Evolutionary conservation across 805 yeast genomes (phyloP), one percentile per base, ranked within the genome.

Genomic region (Sugiyamaella chiloensis): DNA sequence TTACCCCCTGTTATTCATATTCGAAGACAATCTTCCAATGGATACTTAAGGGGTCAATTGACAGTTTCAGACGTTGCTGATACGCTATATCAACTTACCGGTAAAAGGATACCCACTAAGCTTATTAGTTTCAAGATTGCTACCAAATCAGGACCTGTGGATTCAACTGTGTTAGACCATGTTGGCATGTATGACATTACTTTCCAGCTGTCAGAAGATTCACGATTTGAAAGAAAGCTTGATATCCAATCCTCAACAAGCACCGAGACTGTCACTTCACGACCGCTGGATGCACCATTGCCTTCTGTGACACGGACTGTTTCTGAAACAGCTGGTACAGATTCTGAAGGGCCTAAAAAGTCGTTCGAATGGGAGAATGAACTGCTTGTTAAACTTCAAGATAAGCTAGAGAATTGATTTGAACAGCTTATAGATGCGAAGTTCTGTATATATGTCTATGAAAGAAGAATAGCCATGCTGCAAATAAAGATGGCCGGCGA

Each of bases 361-460:
- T 14, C 46, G 4, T 54, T 54, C 39, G 54, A 50, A 27, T 54
- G 58, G 58, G 56, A 54, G 29, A 54, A 54, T 32, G 52, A 50
- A 19, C 24, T 52, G 27, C 34, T 52, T 20, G 34, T 26, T 6
- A 30, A 44, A n/a, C 30, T 50, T 8, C 44, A 42, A 23, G 31
- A 44, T 9, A 42, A 41, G 40, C 16, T 34, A 6, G 31, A 40
- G 12, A 31, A 30, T 30, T 23, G 23, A 19, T 12, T 27, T 21
- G 21, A 6, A 17, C 19, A 39, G 8, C 9, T 37, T 26, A 16
- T 9, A 21, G 26, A 19, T 24, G 16, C 26, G 37, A n/a, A 30
- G 14, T n/a, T n/a, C n/a, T 46, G 43, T 44, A 44, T 23, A 49
- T 49, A 41, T 30, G n/a, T n/a, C n/a, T n/a, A n/a, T n/a, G n/a